A percentile compares a stretch with the other conserved stretches of the same genome.
Conservation (phyloP, 208 protist genomes). For the Acanthamoeba comandoni region DNA sequence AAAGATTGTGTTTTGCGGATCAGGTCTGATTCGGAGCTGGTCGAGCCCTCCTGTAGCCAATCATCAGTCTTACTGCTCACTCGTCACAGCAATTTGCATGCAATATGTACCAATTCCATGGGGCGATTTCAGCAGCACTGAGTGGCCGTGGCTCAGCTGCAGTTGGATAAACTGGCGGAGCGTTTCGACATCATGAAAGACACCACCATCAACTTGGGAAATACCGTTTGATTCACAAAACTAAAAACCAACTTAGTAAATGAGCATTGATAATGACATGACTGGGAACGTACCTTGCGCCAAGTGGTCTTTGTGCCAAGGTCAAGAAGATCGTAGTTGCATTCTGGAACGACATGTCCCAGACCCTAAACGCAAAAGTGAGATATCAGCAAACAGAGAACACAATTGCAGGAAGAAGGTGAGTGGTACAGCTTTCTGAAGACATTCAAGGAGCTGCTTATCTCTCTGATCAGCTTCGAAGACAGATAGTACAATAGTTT, state of each 20-base stretch:
- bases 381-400: neutral
- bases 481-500: constrained; percentile 11
- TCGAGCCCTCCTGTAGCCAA: no score
- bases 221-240: constrained; percentile 24
- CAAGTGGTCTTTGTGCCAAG: constrained; percentile 39
- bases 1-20: no score
- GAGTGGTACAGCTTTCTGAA: neutral
- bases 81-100: neutral
- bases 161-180: neutral
- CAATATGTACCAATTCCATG: constrained; percentile 12
- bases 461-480: constrained; percentile 46
- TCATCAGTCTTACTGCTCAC: no score
- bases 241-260: neutral
- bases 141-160: constrained; percentile 11
- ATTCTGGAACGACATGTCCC: constrained; percentile 9
- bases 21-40: no score
- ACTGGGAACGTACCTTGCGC: neutral
- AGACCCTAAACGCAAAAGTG: neutral
- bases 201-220: constrained; percentile 1
- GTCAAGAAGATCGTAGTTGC: constrained; percentile 25
- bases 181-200: neutral
- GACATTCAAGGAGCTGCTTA: constrained; percentile 5
- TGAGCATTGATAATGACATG: neutral
- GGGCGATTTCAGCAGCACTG: constrained; percentile 5
- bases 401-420: neutral